Base-by-base conservation (phyloP, 148 eudicot species). In the Arctostaphylos glauca region DNA sequence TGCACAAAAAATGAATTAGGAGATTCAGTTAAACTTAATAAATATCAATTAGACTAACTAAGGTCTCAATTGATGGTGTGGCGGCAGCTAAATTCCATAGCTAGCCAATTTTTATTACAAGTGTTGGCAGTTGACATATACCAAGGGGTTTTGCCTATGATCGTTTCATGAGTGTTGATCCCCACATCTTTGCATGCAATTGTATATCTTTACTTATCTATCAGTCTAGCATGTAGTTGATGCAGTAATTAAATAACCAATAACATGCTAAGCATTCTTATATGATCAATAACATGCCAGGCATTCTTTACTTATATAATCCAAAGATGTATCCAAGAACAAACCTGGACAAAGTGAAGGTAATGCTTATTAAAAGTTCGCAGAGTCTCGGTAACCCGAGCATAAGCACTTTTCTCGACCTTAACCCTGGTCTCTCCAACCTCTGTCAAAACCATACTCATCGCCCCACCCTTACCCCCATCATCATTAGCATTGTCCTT, bases 321-420 rank as follows among this genome's bases (percentile, higher is more conserved):
- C 2, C 14, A 38, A 25, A 66, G 10, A 25, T 0, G 72, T 68
- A 15, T 31, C 74, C 13, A 1, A 46, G 5, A 55, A 16, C 6
- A 46, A 44, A 93, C 98, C 94, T 96, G 99, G 76, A 96, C 84
- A 80, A 89, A 90, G 64, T 92, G 94, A 18, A 96, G 91, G 47
- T 91, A 94, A 9, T 90, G 66, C 25, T 83, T 92, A 84, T 93
- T 93, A 74, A 94, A 93, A 0, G 41, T 55, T 81, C 97, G 83
- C 0, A 94, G 79, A 0, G 95, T 89, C 56, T 91, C 93, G 1
- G 88, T 94, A 0, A 91, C 99, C 66, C 59, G 80, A 0, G 91
- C 86, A 55, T 84, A 80, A 1, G 76, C 89, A 67, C 91, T 92
- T 64, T 83, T 90, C 58, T 84, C 94, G 31, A 75, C 83, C 13